These are phyloP conservation scores for Trichocladium antarcticum DNA, from an alignment of 495 filamentous ascomycete species.

Conservation along the genomic window DNA sequence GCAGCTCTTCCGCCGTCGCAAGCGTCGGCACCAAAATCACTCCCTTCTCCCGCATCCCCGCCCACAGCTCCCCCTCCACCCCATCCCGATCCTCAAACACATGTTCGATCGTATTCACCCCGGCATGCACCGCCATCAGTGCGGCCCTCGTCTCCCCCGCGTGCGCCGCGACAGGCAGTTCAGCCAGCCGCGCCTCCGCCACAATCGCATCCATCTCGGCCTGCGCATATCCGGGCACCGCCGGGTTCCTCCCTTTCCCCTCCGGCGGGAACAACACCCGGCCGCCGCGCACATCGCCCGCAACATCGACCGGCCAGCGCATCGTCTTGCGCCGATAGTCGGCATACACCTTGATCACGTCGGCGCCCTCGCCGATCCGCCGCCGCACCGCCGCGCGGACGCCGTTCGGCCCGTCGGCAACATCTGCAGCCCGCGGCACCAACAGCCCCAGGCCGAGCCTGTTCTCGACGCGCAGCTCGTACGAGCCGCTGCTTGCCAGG, in stretches of 20 bases:
- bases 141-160: slow-evolving; percentile 32
- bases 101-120: slow-evolving; percentile 44
- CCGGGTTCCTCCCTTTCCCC: slow-evolving; percentile 32
- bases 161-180: slow-evolving; percentile 38
- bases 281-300: slow-evolving; percentile 19
- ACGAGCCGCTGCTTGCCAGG: slow-evolving; percentile 38
- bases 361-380: slow-evolving; percentile 39
- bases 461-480: slow-evolving; percentile 40
- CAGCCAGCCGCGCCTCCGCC: slow-evolving; percentile 30
- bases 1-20: slow-evolving; percentile 26
- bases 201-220: slow-evolving; percentile 45
- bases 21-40: slow-evolving; percentile 43
- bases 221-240: slow-evolving; percentile 32
- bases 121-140: slow-evolving; percentile 37
- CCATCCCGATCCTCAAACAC: slow-evolving; percentile 32
- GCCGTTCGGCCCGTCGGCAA: slow-evolving; percentile 35
- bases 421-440: slow-evolving; percentile 1
- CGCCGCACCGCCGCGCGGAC: slow-evolving; percentile 38
- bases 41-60: slow-evolving; percentile 28
- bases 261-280: slow-evolving; percentile 17
- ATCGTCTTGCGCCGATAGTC: slow-evolving; percentile 41
- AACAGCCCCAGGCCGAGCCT: background rate
- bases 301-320: slow-evolving; percentile 34
- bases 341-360: slow-evolving; percentile 44
- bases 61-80: slow-evolving; percentile 25